phyloP scores from a whole-genome alignment of 176 grass and related monocot genomes.

The Phoenix dactylifera region DNA sequence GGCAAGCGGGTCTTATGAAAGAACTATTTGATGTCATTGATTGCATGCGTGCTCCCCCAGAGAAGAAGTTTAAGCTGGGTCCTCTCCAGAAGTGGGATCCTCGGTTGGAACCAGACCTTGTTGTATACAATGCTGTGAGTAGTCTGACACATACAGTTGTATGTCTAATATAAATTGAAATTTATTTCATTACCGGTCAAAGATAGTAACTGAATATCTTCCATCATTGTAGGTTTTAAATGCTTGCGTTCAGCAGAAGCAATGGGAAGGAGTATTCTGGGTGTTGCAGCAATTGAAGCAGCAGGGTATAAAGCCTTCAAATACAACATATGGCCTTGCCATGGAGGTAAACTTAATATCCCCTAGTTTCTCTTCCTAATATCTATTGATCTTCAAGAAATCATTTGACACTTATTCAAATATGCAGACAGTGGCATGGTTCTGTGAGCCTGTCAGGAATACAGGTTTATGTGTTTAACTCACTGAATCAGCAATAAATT shows the following conservation, averaged over 20 bases:
- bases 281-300: constrained; percentile 88
- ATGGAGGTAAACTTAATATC: constrained; percentile 58
- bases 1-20: constrained; percentile 91
- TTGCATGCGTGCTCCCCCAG: constrained; percentile 61
- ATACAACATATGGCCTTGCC: constrained; percentile 89
- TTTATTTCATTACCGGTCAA: constrained; percentile 10
- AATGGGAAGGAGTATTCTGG: constrained; percentile 99
- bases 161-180: not conserved
- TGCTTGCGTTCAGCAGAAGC: constrained; percentile 84
- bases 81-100: constrained; percentile 81
- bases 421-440: too few relatives aligned
- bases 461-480: too few relatives aligned
- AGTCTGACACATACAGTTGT: not conserved
- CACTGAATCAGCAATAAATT: too few relatives aligned
- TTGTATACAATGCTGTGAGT: constrained; percentile 84
- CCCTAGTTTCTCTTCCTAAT: not conserved
- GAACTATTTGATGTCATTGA: constrained; percentile 98
- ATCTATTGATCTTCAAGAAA: not conserved
- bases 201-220: constrained; percentile 8
- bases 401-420: too few relatives aligned
- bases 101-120: constrained; percentile 78
- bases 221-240: constrained; percentile 62
- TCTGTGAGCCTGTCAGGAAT: too few relatives aligned
- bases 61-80: constrained; percentile 63
- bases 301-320: constrained; percentile 64